phyloP scores from a whole-genome alignment of 2,329 filamentous ascomycete species.

The Xylaria sp. region DNA sequence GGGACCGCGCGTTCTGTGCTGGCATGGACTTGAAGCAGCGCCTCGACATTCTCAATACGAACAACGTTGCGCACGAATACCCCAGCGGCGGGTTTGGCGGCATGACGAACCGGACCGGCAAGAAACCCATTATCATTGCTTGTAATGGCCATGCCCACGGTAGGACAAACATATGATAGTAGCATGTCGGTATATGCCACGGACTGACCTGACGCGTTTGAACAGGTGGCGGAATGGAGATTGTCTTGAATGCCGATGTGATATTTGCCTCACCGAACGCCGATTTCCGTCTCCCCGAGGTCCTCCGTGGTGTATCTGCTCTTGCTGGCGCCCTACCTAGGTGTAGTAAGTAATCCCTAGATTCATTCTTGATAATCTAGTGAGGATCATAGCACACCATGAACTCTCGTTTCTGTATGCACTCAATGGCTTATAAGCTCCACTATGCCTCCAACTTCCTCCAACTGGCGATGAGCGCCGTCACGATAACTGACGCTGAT shows the following conservation, averaged over 20 bases:
- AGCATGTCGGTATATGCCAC: background rate
- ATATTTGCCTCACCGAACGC: background rate
- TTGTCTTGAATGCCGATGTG: background rate
- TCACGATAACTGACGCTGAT: background rate
- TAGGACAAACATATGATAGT: background rate
- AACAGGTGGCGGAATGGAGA: background rate
- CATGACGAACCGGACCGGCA: background rate
- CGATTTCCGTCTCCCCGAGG: background rate
- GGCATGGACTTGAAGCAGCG: background rate
- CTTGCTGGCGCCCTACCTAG: background rate
- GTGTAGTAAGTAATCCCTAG: background rate
- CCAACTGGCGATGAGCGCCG: background rate
- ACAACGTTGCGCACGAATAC: background rate
- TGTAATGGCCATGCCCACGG: background rate
- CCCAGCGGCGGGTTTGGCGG: background rate
- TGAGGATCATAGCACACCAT: too few species aligned
- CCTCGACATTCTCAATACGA: background rate
- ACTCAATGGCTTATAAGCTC: too few species aligned
- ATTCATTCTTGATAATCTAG: background rate
- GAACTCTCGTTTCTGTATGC: too few species aligned
- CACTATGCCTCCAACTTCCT: too few species aligned
- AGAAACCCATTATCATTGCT: background rate
- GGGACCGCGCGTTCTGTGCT: background rate
- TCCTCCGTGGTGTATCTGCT: background rate
- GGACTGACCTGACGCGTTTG: background rate